Base-by-base conservation (phyloP, 2,329 filamentous ascomycete genomes). In the Venturia carpophila region DNA sequence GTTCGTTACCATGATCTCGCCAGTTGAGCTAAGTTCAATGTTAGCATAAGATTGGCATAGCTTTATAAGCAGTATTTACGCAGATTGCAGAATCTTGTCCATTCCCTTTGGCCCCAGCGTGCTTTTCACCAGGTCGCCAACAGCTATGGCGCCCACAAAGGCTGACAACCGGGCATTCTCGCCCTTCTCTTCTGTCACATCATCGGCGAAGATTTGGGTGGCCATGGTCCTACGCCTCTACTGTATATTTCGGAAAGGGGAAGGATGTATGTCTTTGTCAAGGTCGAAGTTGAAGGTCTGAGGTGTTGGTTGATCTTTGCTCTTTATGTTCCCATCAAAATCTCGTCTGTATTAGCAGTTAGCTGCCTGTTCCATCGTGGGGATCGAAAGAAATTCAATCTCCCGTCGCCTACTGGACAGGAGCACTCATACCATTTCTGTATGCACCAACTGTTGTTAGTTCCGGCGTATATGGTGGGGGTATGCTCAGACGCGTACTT, bases 131-230 rank as follows among this genome's bases (percentile, higher is more conserved):
- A 99, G 79, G 73, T 99, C 94, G 64, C 94, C 94, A 60, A 99
- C 94, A 65, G 94, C 94, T 74, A 99, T 99, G 75, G 94, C 94
- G 72, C 94, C 94, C 65, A 99, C 93, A 73, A 99, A 99, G 69
- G 93, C 93, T n/a, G 91, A 89, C 71, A 97, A 88, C 84, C 93
- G 91, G 73, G 94, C 93, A 89, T 97, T 97, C 82, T 97, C 93
- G 73, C 94, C 94, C 82, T 96, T 97, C 82, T 97, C 93, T 80
- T 97, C 91, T 66, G 89, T 94, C 71, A 95, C 94, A 76, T 95
- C 92, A 78, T 97, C 91, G 73, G 92, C 91, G 79, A 97, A 97
- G 82, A 97, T 97, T 80, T 97, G 93, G 69, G 92, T 96, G 73
- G 93, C 30, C 30, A 34, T 34, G 30, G 6, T 34, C 30, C 30